Evolutionary conservation across 306 rosid species (phyloP).

Genomic region (Notholithocarpus densiflorus): DNA sequence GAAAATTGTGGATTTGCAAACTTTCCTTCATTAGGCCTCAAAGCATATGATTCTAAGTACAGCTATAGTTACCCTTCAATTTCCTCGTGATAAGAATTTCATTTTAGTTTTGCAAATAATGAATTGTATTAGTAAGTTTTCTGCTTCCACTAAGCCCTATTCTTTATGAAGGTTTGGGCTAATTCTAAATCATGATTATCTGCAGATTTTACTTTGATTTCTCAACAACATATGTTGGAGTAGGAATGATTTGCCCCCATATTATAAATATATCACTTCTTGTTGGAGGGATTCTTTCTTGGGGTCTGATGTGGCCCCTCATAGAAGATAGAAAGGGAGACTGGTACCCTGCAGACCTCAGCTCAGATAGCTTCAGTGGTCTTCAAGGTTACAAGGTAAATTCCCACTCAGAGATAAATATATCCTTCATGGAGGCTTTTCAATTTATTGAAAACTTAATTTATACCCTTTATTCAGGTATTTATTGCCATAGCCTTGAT

Average conservation of each 20-base stretch:
- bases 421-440: background rate
- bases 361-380: background rate
- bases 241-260: slow-evolving; percentile 19
- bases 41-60: background rate
- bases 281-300: slow-evolving; percentile 15
- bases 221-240: slow-evolving; percentile 8
- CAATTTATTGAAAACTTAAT: background rate
- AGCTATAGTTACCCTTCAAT: background rate
- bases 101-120: background rate
- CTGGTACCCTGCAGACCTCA: slow-evolving; percentile 2
- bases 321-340: background rate
- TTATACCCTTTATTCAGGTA: background rate
- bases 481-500: slow-evolving; percentile 12
- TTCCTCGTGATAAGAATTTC: background rate
- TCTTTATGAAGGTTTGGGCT: background rate
- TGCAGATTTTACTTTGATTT: slow-evolving; percentile 15
- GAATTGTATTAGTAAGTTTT: background rate
- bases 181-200: background rate
- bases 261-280: slow-evolving; percentile 8
- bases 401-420: background rate
- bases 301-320: slow-evolving; percentile 21
- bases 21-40: slow-evolving; percentile 4
- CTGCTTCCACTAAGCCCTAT: background rate
- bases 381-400: slow-evolving; percentile 14
- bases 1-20: background rate